These are phyloP conservation scores for Xerocomellus dryophilus DNA, from an alignment of 768 basidiomycete genomes.

Conservation along the genomic window DNA sequence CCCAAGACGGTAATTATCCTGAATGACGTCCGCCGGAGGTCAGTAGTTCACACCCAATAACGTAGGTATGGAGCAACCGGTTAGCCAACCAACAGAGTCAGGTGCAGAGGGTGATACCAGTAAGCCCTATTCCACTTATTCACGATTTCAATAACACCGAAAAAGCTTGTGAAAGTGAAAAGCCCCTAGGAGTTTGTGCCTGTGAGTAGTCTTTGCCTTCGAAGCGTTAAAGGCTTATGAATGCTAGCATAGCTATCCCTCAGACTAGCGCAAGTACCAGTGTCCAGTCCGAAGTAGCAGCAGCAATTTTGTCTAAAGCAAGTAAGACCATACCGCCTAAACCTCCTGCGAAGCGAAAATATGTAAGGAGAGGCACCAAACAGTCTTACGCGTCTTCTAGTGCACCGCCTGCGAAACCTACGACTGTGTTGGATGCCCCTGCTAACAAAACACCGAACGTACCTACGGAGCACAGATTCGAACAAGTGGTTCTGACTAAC, in stretches of 20 bases:
- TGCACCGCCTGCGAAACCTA: not conserved
- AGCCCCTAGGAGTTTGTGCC: constrained; percentile 7
- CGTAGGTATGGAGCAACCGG: constrained; percentile 3
- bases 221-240: constrained; percentile 15
- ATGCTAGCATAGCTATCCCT: constrained; percentile 23
- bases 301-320: constrained; percentile 16
- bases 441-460: not conserved
- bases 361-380: constrained; percentile 7
- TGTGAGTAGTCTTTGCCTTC: constrained; percentile 11
- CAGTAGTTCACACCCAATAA: not conserved
- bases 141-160: constrained; percentile 3
- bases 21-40: not conserved
- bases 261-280: constrained; percentile 15
- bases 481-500: not conserved
- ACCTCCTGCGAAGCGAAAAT: constrained; percentile 9
- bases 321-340: constrained; percentile 2
- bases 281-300: constrained; percentile 18
- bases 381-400: constrained; percentile 1
- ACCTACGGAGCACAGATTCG: not conserved
- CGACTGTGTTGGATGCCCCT: not conserved
- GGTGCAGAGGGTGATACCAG: not conserved
- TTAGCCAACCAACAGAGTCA: not conserved
- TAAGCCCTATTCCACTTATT: constrained; percentile 2
- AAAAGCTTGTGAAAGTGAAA: constrained; percentile 5
- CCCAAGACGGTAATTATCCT: constrained; percentile 4